Base-by-base conservation (phyloP, 495 filamentous ascomycete genomes). In the Lasiosphaeria hispida region DNA sequence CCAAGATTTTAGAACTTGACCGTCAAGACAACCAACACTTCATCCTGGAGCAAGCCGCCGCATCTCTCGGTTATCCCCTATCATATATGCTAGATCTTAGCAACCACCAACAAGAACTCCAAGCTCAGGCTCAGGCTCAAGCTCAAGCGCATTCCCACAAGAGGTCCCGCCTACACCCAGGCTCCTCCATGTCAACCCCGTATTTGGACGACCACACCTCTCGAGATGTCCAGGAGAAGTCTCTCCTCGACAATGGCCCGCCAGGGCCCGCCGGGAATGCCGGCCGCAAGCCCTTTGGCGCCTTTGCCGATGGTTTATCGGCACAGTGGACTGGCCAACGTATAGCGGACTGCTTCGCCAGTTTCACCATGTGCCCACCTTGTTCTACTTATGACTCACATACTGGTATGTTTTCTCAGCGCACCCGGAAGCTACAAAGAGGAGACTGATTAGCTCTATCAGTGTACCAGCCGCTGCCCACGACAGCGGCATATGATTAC, bases 321-420 rank as follows among this genome's bases (percentile, higher is more conserved):
- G 56, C 71, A n/a, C 62, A 68, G 36, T 64, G 73, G 66, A 69
- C 65, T 7, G 55, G 66, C 52, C 41, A 68, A 45, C 69, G 74
- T 23, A 38, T 77, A 34, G 66, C 71, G 36, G 72, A 71, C 42
- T 77, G 67, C 42, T 57, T 78, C n/a, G 62, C 68, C 11, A 71
- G 57, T 51, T 70, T 75, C 47, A 58, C 66, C 17, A 53, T 77
- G 60, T 79, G 75, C 53, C 50, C 64, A 51, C 70, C 75, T 10
- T 77, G 69, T 51, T 69, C 72, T 35, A 65, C 68, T 35, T 75
- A 71, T 63, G 72, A 75, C 14, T 58, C 74, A 38, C 64, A 64
- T 61, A 61, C 56, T 10, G 55, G 69, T 73, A 68, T 7, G 65
- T 57, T 30, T 9, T 15, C 37, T 13, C 18, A 9, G 18, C 18